Percentiles rank a stretch among this genome's conserved stretches.
phyloP scores from a whole-genome alignment of 305 asterid species.

The Stenogyne calaminthoides region DNA sequence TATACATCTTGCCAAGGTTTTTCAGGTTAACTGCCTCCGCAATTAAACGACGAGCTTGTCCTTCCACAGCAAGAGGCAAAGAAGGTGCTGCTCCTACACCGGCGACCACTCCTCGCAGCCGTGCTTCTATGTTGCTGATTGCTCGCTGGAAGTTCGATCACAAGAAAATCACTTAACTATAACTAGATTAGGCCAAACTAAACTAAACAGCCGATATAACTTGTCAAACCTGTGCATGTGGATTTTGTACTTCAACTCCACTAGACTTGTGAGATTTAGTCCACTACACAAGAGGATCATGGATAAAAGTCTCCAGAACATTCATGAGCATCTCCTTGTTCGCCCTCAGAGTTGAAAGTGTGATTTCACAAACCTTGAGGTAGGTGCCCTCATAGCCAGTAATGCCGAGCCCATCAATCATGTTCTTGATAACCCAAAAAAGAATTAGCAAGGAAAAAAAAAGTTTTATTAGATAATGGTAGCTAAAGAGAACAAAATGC shows the following conservation, averaged over 20 bases:
- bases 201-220: slow-evolving; percentile 6
- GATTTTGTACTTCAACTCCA: slow-evolving; percentile 96
- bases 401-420: slow-evolving; percentile 97
- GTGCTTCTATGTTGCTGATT: slow-evolving; percentile 90
- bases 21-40: slow-evolving; percentile 91
- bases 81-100: slow-evolving; percentile 99
- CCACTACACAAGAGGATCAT: slow-evolving; percentile 99
- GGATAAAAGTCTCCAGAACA: slow-evolving; percentile 92
- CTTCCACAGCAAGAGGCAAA: slow-evolving; percentile 96
- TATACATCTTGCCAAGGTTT: slow-evolving; percentile 97
- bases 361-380: slow-evolving; percentile 87
- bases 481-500: slow-evolving; percentile 8
- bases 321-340: slow-evolving; percentile 97
- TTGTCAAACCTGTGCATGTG: slow-evolving; percentile 89
- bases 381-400: slow-evolving; percentile 97
- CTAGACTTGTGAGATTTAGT: slow-evolving; percentile 98
- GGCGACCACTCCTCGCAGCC: slow-evolving; percentile 91
- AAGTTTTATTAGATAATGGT: slow-evolving; percentile 12
- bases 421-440: slow-evolving; percentile 56
- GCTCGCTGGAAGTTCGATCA: slow-evolving; percentile 72
- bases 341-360: slow-evolving; percentile 76
- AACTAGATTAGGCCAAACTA: not conserved
- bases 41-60: slow-evolving; percentile 97
- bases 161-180: slow-evolving; percentile 20
- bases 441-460: not conserved